These are phyloP conservation scores for Hysterangium stoloniferum DNA, from an alignment of 768 basidiomycete genomes.

Conservation along the genomic window DNA sequence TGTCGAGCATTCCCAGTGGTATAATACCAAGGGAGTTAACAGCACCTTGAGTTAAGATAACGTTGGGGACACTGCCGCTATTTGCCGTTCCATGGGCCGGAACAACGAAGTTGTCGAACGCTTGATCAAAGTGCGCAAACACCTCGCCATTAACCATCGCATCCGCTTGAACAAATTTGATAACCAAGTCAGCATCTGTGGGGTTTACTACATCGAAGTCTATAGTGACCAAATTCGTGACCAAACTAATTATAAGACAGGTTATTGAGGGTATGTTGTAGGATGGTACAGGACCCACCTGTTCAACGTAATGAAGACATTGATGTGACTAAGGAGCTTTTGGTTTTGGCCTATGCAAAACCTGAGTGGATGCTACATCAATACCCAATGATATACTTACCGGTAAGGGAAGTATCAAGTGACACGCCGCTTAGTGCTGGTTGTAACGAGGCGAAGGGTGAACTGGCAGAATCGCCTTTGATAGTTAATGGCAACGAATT, in stretches of 20 bases:
- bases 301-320: slow-evolving; percentile 44
- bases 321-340: slow-evolving; percentile 53
- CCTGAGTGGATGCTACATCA: background rate
- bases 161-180: slow-evolving; percentile 53
- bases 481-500: slow-evolving; percentile 43
- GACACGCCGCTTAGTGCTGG: slow-evolving; percentile 47
- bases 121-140: slow-evolving; percentile 52
- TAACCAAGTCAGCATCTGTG: slow-evolving; percentile 45
- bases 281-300: slow-evolving; percentile 13
- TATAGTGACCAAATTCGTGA: slow-evolving; percentile 42
- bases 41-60: slow-evolving; percentile 52
- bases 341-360: too few relatives aligned
- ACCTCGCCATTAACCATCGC: slow-evolving; percentile 40
- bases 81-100: slow-evolving; percentile 53
- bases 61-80: slow-evolving; percentile 50
- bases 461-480: slow-evolving; percentile 49
- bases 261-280: background rate
- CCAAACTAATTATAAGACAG: slow-evolving; percentile 23
- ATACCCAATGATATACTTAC: slow-evolving; percentile 20
- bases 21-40: slow-evolving; percentile 51
- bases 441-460: slow-evolving; percentile 54
- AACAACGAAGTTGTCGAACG: slow-evolving; percentile 47
- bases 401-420: slow-evolving; percentile 41
- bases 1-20: slow-evolving; percentile 45
- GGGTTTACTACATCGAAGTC: slow-evolving; percentile 60